A percentile compares a stretch with the other conserved stretches of the same genome.
phyloP scores from a whole-genome alignment of 2,329 filamentous ascomycete species.

The Dendrostoma leiphaemia region DNA sequence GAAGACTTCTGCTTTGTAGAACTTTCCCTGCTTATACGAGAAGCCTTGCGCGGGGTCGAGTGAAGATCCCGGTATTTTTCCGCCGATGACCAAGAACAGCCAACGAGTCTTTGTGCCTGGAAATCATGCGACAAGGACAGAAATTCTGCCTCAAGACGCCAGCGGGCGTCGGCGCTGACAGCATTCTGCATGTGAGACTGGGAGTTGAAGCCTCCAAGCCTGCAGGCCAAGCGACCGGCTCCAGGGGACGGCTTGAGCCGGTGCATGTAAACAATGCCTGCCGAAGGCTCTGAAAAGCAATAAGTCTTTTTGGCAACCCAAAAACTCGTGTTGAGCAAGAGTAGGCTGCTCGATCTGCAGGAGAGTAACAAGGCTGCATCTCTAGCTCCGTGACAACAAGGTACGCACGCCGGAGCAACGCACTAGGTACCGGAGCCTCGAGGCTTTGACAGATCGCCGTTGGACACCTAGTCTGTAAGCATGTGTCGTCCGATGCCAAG shows the following conservation, averaged over 20 bases:
- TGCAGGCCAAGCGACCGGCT: slow-evolving; percentile 4
- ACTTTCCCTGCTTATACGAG: slow-evolving; percentile 8
- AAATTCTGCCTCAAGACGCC: neutral
- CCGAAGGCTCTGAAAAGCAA: slow-evolving; percentile 6
- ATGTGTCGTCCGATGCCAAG: neutral
- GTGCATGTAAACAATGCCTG: too few relatives aligned
- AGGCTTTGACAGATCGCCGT: neutral
- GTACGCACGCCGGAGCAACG: neutral
- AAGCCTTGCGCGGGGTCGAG: neutral
- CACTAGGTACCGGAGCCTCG: neutral
- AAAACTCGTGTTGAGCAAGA: slow-evolving; percentile 17
- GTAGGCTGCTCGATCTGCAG: slow-evolving; percentile 10
- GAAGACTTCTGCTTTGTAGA: too few relatives aligned
- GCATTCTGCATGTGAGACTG: neutral
- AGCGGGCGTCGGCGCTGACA: slow-evolving; percentile 1
- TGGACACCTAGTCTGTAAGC: neutral
- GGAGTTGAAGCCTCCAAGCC: too few relatives aligned
- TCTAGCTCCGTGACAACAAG: neutral
- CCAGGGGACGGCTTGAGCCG: neutral
- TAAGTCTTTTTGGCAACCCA: slow-evolving; percentile 3
- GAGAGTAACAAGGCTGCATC: slow-evolving; percentile 10
- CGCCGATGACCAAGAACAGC: too few relatives aligned
- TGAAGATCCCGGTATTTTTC: too few relatives aligned
- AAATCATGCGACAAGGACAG: neutral
- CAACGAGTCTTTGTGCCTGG: too few relatives aligned